A percentile compares a stretch with the other conserved stretches of the same genome.
phyloP scores from a whole-genome alignment of 305 asterid genomes.

The Fraxinus xanthoxyloides region DNA sequence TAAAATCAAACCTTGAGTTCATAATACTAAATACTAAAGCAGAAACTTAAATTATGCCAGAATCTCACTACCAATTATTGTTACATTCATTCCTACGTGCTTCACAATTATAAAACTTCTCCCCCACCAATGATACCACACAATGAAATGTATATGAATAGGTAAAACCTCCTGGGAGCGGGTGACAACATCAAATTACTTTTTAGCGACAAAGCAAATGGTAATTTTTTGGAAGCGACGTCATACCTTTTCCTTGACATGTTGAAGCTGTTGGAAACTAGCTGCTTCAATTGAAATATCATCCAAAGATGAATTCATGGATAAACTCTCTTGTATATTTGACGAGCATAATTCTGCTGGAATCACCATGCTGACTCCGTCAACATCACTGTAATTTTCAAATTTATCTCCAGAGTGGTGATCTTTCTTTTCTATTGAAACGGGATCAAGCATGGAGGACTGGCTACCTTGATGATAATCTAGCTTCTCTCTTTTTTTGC shows the following conservation, averaged over 20 bases:
- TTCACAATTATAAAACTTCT: not conserved
- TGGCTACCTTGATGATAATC: slow-evolving; percentile 29
- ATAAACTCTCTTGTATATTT: slow-evolving; percentile 48
- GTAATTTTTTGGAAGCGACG: not conserved
- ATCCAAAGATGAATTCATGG: slow-evolving; percentile 48
- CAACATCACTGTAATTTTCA: slow-evolving; percentile 39
- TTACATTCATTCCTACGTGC: not conserved
- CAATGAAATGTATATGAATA: not conserved
- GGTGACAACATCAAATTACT: not conserved
- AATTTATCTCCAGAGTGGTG: slow-evolving; percentile 34
- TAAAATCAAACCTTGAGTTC: not conserved
- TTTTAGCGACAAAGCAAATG: not conserved
- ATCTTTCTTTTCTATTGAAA: slow-evolving; percentile 30
- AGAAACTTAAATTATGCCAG: not conserved
- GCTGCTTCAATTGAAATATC: slow-evolving; percentile 71
- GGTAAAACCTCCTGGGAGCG: not conserved
- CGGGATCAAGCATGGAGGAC: slow-evolving; percentile 34
- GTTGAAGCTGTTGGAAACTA: slow-evolving; percentile 88
- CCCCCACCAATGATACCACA: not conserved
- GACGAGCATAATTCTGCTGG: slow-evolving; percentile 63
- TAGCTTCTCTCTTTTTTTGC: slow-evolving; percentile 32
- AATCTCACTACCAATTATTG: not conserved
- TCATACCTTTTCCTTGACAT: slow-evolving; percentile 71
- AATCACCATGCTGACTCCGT: slow-evolving; percentile 33
- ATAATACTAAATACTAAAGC: no score